Evolutionary conservation across 2,329 filamentous ascomycete species (phyloP), one percentile per base, ranked within the genome.

Genomic region (Aspergillus terreus): DNA sequence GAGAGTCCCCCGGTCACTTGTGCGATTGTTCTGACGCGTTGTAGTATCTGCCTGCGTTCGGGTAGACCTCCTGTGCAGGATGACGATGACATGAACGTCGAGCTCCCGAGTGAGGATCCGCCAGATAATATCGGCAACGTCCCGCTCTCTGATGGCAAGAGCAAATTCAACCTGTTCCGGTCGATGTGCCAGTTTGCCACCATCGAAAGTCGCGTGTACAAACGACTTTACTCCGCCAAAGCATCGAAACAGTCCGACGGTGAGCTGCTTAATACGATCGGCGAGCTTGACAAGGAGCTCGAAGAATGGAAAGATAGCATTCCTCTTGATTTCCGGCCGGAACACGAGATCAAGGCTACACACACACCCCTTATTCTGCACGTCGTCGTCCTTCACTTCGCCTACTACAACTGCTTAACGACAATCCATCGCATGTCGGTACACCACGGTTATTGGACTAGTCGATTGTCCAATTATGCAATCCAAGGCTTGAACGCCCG

Each of bases 391-490:
- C 76, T 99, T 52, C 94, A 99, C 70, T 95, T 99, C 64, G 87
- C 90, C 1, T 99, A 99, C 72, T 97, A 97, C 76, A 99, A 99
- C 69, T 96, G 92, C 63, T 75, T 99, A 47, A 96, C 92, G 1
- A 99, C 94, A 0, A 96, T 99, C 58, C 94, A 99, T 69, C 89
- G 94, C 47, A 99, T 97, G 94, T 95, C 90, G 40, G 88, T 97
- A 27, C 94, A 97, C 63, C 92, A 96, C 67, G 94, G 94, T 12
- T 96, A 96, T 73, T 99, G 94, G 94, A 97, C 92, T 1, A 96
- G 90, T 65, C 84, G 94, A 35, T 75, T 99, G 38, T 95, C 92
- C 35, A 92, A 97, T 64, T 97, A 91, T 65, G 94, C 94, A 14
- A 94, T 97, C 50, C 90, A 96, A 69, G 94, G 94, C 1, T 78